Evolutionary conservation across 2,329 filamentous ascomycete species (phyloP).

Genomic region (Pestalotiopsis sp.): DNA sequence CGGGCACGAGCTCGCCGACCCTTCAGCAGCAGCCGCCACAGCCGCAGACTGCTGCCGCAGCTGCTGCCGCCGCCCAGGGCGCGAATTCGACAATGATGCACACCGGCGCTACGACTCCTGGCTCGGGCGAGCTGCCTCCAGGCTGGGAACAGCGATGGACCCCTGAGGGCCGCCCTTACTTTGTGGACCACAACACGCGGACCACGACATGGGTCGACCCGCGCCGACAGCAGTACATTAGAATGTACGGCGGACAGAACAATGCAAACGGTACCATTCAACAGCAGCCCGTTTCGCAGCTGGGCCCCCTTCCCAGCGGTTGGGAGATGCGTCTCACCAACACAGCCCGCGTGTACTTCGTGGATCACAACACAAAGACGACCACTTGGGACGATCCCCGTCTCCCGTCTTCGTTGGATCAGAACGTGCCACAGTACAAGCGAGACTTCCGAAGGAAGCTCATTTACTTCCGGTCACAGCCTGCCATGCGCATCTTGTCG

Average conservation of each 20-base stretch:
- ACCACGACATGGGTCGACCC: slow-evolving; percentile 99
- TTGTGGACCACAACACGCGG: slow-evolving; percentile 96
- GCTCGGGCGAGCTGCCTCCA: slow-evolving; percentile 89
- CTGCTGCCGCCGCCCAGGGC: slow-evolving; percentile 45
- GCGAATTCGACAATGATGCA: slow-evolving; percentile 73
- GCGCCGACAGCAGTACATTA: slow-evolving; percentile 93
- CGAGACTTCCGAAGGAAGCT: slow-evolving; percentile 96
- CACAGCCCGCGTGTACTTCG: slow-evolving; percentile 96
- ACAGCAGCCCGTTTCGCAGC: slow-evolving; percentile 94
- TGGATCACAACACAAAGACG: slow-evolving; percentile 99
- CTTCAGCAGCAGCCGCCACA: slow-evolving; percentile 54
- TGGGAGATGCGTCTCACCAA: slow-evolving; percentile 99
- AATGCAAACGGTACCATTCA: slow-evolving; percentile 85
- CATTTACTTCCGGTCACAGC: slow-evolving; percentile 98
- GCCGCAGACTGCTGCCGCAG: slow-evolving; percentile 36
- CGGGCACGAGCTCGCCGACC: slow-evolving; percentile 87
- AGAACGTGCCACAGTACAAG: slow-evolving; percentile 99
- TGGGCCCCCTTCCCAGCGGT: slow-evolving; percentile 91
- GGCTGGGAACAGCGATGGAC: slow-evolving; percentile 97
- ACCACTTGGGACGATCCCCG: slow-evolving; percentile 98
- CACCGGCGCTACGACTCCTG: slow-evolving; percentile 90
- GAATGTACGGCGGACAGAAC: slow-evolving; percentile 92
- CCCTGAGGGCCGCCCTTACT: slow-evolving; percentile 91
- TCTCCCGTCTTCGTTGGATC: slow-evolving; percentile 91
- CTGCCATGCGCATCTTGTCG: slow-evolving; percentile 89